phyloP scores from a whole-genome alignment of 768 basidiomycete genomes.

The Auricularia heimuer region DNA sequence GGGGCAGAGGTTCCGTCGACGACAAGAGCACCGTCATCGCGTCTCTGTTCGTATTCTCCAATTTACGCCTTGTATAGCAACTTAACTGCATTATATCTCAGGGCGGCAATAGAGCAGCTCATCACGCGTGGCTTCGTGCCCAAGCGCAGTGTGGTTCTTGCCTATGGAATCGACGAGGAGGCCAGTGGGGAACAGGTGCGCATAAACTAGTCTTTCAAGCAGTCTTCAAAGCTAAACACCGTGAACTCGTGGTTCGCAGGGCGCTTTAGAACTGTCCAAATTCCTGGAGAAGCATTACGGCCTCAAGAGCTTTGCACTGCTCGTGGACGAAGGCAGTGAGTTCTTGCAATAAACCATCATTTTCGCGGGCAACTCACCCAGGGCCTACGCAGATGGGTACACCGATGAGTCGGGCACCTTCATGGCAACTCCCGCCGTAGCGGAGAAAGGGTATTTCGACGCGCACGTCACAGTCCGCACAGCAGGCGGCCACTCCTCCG shows the following conservation, averaged over 20 bases:
- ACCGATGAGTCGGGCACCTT: conserved; percentile 34
- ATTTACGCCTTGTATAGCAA: too few species aligned
- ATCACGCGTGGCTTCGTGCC: conserved; percentile 54
- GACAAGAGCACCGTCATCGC: conserved; percentile 66
- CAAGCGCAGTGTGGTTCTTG: conserved; percentile 46
- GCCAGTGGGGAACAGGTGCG: conserved; percentile 40
- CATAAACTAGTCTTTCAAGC: too few species aligned
- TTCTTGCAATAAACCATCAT: conserved; percentile 25
- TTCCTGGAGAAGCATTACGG: conserved; percentile 28
- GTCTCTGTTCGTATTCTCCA: too few species aligned
- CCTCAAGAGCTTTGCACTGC: too few species aligned
- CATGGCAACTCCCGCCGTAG: conserved; percentile 53
- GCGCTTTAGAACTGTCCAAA: conserved; percentile 30
- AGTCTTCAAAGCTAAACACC: too few species aligned
- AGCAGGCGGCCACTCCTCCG: conserved; percentile 76
- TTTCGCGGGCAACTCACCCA: too few species aligned
- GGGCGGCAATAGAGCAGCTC: conserved; percentile 58
- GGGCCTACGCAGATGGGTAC: too few species aligned
- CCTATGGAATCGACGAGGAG: conserved; percentile 71
- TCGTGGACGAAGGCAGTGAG: conserved; percentile 27
- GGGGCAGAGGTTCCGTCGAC: conserved; percentile 68
- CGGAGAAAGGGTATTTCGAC: conserved; percentile 61
- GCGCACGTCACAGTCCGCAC: conserved; percentile 52
- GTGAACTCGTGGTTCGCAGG: too few species aligned
- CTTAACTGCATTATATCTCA: conserved; percentile 18